A percentile compares a stretch with the other conserved stretches of the same genome.
Evolutionary conservation across 768 basidiomycete genomes (phyloP).

Genomic region (Mycena haematopus): DNA sequence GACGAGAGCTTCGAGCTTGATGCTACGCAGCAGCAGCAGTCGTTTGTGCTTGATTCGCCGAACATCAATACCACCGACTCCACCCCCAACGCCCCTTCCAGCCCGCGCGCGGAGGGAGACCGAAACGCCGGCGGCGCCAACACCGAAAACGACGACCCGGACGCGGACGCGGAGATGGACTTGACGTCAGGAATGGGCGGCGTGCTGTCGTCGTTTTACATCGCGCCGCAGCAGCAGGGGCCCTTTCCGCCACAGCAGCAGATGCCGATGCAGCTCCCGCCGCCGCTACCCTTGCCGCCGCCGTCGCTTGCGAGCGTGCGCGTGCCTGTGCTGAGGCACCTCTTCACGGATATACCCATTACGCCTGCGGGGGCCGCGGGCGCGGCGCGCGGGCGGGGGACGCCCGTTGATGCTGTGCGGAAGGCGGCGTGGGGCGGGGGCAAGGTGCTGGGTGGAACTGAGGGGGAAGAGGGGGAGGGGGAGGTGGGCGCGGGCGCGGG

Average conservation of each 20-base stretch:
- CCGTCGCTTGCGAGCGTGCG: conserved; percentile 26
- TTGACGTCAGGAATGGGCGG: conserved; percentile 16
- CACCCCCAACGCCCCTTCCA: not conserved
- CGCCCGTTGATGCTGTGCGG: conserved; percentile 17
- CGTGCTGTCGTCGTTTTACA: conserved; percentile 25
- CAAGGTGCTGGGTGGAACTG: not conserved
- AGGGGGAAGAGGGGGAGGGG: not conserved
- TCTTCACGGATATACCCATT: conserved; percentile 25
- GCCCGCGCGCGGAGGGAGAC: not conserved
- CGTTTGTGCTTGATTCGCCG: not conserved
- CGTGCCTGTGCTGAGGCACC: conserved; percentile 20
- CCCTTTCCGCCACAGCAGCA: not conserved
- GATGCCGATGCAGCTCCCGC: not conserved
- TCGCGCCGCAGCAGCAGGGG: conserved; percentile 1
- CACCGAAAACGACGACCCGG: not conserved
- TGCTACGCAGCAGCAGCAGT: conserved; percentile 9
- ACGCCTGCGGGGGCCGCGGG: conserved; percentile 11
- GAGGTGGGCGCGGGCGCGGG: not conserved
- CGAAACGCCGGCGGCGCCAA: not conserved
- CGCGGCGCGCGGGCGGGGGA: conserved; percentile 18
- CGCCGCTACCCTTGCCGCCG: conserved; percentile 19
- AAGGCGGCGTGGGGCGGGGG: conserved; percentile 21
- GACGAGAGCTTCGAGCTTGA: conserved; percentile 20
- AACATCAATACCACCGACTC: not conserved
- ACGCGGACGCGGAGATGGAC: not conserved